A percentile compares a stretch with the other conserved stretches of the same genome.
Evolutionary conservation across 1,284 basidiomycete species (phyloP).

Genomic region (Puccinia brachypodii): DNA sequence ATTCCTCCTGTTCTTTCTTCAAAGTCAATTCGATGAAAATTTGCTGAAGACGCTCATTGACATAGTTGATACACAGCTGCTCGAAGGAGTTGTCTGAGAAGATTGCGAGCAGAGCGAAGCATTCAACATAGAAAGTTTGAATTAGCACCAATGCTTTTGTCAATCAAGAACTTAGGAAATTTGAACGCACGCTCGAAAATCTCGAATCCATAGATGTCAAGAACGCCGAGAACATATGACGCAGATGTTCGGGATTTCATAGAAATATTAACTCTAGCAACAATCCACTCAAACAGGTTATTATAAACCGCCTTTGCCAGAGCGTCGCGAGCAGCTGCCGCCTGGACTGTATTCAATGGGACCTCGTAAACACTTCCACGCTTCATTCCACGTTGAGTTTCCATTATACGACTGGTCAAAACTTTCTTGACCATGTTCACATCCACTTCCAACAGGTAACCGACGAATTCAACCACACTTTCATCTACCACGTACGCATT

Average conservation of each 20-base stretch:
- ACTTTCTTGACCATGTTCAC: constrained; percentile 76
- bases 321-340: constrained; percentile 82
- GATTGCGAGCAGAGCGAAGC: constrained; percentile 73
- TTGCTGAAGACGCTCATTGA: constrained; percentile 92
- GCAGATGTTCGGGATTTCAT: constrained; percentile 80
- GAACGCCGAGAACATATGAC: constrained; percentile 88
- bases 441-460: constrained; percentile 89
- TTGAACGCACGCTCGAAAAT: constrained; percentile 53
- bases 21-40: constrained; percentile 99
- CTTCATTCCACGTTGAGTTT: constrained; percentile 75
- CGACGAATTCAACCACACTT: constrained; percentile 91
- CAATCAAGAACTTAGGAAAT: not conserved
- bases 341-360: constrained; percentile 90
- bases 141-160: not conserved
- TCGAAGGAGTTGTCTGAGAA: constrained; percentile 91
- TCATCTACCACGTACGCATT: constrained; percentile 78
- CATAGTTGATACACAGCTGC: constrained; percentile 99
- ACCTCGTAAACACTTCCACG: constrained; percentile 92
- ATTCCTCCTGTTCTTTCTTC: constrained; percentile 99
- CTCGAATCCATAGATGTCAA: constrained; percentile 78
- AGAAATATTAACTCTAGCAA: constrained; percentile 89
- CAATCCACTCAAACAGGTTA: constrained; percentile 99
- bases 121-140: constrained; percentile 57
- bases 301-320: constrained; percentile 96
- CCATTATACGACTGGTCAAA: constrained; percentile 80